Percentiles rank a stretch among this genome's conserved stretches.
These are phyloP conservation scores for Debaryomyces tyrocola DNA, from an alignment of 805 yeast species.

Conservation along the genomic window DNA sequence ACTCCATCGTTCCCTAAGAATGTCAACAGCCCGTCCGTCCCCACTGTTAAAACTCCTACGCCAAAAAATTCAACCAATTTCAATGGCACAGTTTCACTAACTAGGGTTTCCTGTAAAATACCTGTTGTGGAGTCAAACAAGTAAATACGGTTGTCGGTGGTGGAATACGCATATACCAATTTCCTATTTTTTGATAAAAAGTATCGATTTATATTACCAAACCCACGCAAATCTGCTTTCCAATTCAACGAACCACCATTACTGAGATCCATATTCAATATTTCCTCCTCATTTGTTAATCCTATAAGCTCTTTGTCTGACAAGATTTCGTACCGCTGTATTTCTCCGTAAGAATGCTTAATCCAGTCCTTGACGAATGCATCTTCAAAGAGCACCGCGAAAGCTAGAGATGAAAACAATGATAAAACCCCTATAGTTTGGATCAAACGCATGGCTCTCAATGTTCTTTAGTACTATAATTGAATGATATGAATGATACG, in stretches of 20 bases:
- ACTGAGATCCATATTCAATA: conserved; percentile 11
- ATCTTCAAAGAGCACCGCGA: conserved; percentile 38
- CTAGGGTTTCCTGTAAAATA: conserved; percentile 7
- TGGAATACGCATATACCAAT: conserved; percentile 15
- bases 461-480: not conserved
- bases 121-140: conserved; percentile 13
- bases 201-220: conserved; percentile 9
- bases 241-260: conserved; percentile 10
- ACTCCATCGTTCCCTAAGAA: conserved; percentile 4
- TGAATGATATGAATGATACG: not conserved
- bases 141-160: conserved; percentile 6
- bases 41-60: conserved; percentile 13
- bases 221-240: conserved; percentile 16
- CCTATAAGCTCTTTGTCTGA: conserved; percentile 12
- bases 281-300: conserved; percentile 11
- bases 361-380: conserved; percentile 60
- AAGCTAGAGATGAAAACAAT: conserved; percentile 19
- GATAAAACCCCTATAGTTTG: not conserved
- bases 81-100: conserved; percentile 8
- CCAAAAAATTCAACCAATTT: conserved; percentile 10
- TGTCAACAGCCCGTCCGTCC: conserved; percentile 10
- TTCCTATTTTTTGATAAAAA: conserved; percentile 5
- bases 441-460: not conserved
- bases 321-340: conserved; percentile 5
- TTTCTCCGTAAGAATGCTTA: conserved; percentile 43